Base-by-base conservation (phyloP, 2,329 filamentous ascomycete genomes). In the Fusarium anthophilum region DNA sequence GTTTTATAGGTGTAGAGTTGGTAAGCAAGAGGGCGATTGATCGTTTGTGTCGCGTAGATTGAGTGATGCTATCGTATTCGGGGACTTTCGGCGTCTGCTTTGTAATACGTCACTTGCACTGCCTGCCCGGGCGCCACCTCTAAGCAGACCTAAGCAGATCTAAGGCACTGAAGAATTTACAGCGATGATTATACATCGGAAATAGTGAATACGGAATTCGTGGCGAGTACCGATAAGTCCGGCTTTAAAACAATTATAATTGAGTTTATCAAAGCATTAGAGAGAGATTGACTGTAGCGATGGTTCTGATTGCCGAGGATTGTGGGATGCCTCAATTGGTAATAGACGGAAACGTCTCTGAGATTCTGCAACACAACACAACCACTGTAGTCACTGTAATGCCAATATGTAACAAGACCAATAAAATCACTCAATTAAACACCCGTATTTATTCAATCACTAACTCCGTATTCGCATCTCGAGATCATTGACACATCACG, bases 81-180 rank as follows among this genome's bases (percentile, higher is more conserved):
- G 78, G 39, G 53, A 75, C 65, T 54, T 80, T 80, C 80, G 69
- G 80, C 68, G 74, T 69, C 17, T 82, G 83, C 83, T 84, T 84
- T 83, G 83, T 84, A 84, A 84, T 84, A 80, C 82, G 80, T 80
- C 80, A 80, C 73, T 72, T 68, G 51, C 69, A 76, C 75, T 75
- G 76, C 74, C 72, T 77, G 45, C 43, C 0, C 7, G 35, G 58
- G 63, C 45, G 54, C 68, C 66, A 70, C 66, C 22, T 41, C 51
- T 28, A 55, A 54, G 18, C 22, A 24, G 35, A 28, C 13, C 45
- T 28, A 28, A 54, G 22, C 26, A 24, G 39, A 44, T 26, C 37
- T 10, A 32, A 37, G 26, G 54, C 17, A 38, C 22, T 53, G 18
- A 20, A 53, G 50, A 53, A 43, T 43, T 50, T 28, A 32, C 13